phyloP scores from a whole-genome alignment of 2,329 filamentous ascomycete genomes.

The Purpureocillium takamizusanense region DNA sequence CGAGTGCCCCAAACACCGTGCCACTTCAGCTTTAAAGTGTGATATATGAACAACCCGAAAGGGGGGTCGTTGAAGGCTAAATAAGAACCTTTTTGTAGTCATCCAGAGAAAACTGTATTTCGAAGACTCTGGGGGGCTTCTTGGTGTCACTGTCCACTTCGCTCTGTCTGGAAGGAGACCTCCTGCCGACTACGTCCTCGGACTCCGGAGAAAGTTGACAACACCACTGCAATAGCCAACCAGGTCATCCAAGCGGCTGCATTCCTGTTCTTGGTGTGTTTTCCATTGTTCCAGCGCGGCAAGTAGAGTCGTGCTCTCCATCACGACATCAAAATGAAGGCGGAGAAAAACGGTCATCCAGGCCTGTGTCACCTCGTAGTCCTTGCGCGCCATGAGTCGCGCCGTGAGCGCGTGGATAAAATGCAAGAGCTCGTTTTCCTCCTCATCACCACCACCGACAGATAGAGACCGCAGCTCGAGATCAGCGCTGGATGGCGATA shows the following conservation, averaged over 20 bases:
- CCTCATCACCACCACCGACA: slow-evolving; percentile 30
- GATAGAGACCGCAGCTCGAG: slow-evolving; percentile 79
- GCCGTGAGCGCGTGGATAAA: slow-evolving; percentile 77
- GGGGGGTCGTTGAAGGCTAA: too few relatives aligned
- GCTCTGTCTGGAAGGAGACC: too few relatives aligned
- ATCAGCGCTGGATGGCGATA: slow-evolving; percentile 80
- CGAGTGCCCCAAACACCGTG: too few relatives aligned
- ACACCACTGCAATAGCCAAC: slow-evolving; percentile 86
- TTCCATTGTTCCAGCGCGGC: slow-evolving; percentile 61
- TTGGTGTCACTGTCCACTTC: not conserved
- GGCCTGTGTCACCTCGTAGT: slow-evolving; percentile 90
- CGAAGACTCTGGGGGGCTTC: too few relatives aligned
- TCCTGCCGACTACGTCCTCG: slow-evolving; percentile 38
- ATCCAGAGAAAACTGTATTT: too few relatives aligned
- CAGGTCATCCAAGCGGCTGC: slow-evolving; percentile 60
- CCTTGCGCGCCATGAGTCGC: slow-evolving; percentile 57
- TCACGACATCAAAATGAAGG: slow-evolving; percentile 57
- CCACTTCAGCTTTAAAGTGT: too few relatives aligned
- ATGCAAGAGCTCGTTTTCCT: slow-evolving; percentile 61
- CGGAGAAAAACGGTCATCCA: slow-evolving; percentile 96
- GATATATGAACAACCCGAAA: too few relatives aligned
- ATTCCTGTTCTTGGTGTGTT: slow-evolving; percentile 61
- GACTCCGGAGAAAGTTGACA: slow-evolving; percentile 67
- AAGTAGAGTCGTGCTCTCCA: slow-evolving; percentile 43
- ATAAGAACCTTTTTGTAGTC: too few relatives aligned